These are phyloP conservation scores for Grosmannia clavigera DNA, from an alignment of 2,329 filamentous ascomycete species.

Conservation along the genomic window DNA sequence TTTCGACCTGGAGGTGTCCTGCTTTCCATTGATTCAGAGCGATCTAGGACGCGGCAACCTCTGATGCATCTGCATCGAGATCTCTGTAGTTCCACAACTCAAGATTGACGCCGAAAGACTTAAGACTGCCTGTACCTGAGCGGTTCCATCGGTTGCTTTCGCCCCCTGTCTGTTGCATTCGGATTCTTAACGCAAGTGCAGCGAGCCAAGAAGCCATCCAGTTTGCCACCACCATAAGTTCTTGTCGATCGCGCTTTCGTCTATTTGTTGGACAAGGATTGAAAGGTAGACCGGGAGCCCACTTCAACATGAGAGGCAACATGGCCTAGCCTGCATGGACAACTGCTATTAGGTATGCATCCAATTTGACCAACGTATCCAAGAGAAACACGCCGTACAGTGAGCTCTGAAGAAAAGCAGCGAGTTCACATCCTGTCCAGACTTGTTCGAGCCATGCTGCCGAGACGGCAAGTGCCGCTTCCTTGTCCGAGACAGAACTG, in stretches of 20 bases:
- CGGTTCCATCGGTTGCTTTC: not conserved
- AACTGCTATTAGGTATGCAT: not conserved
- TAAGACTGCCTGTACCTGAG: not conserved
- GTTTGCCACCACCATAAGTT: not conserved
- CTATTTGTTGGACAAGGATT: not conserved
- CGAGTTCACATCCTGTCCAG: not conserved
- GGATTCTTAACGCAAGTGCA: not conserved
- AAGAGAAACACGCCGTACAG: not conserved
- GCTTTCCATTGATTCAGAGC: not conserved
- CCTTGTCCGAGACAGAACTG: not conserved
- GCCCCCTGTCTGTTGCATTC: not conserved
- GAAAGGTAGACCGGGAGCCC: not conserved
- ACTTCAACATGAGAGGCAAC: not conserved
- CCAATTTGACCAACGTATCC: not conserved
- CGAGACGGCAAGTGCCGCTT: not conserved
- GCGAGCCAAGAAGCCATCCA: not conserved
- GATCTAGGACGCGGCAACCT: not conserved
- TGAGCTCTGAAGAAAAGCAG: not conserved
- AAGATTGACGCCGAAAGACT: not conserved
- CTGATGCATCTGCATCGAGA: not conserved
- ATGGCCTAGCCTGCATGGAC: not conserved
- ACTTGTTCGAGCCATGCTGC: not conserved
- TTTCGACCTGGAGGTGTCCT: not conserved
- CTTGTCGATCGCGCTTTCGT: too few species aligned
- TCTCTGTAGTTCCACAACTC: not conserved